Base-by-base conservation (phyloP, 352 stramenopile genomes). In the Globisporangium cylindrosporum region DNA sequence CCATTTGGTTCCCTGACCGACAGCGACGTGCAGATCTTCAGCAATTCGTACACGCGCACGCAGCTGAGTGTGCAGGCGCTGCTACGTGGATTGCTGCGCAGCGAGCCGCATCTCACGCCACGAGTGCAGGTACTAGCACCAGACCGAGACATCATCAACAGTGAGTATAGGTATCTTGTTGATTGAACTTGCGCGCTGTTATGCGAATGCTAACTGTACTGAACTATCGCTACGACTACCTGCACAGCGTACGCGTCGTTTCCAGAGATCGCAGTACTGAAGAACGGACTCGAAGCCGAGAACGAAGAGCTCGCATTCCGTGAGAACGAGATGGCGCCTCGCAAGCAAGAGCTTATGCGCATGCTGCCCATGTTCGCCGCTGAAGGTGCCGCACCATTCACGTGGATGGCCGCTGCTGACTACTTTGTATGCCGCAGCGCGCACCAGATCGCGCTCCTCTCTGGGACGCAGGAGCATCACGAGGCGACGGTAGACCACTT, bases 111-210 rank as follows among this genome's bases (percentile, higher is more conserved):
- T 6, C 34, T 89, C 27, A 64, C 58, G 8, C 82, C 78, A 46
- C 67, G 48, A 4, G 71, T 94, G 9, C 68, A 84, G 38, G 81
- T 94, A 32, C 70, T 94, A 3, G 77, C 81, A n/a, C 73, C 77
- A 1, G 73, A 91, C 62, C 67, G 70, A 25, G 85, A 94, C 70
- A 92, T 93, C 43, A 92, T 94, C 68, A 92, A 94, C 74, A 90
- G 87, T 94, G 62, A 62, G 79, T 76, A 27, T 10, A 57, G 18
- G 10, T 54, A 54, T 54, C 46, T 54, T 22, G n/a, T 22, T n/a
- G 9, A 5, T 32, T 27, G 3, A 32, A 48, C 41, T 20, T 48
- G 41, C 41, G 20, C 20, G n/a, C 18, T 55, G 59, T n/a, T 27
- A 15, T 49, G 22, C 49, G 10, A 4, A 14, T 25, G 41, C n/a